A percentile compares a stretch with the other conserved stretches of the same genome.
These are phyloP conservation scores for Penicillium dipodomyicola DNA, from an alignment of 495 filamentous ascomycete genomes.

Conservation along the genomic window DNA sequence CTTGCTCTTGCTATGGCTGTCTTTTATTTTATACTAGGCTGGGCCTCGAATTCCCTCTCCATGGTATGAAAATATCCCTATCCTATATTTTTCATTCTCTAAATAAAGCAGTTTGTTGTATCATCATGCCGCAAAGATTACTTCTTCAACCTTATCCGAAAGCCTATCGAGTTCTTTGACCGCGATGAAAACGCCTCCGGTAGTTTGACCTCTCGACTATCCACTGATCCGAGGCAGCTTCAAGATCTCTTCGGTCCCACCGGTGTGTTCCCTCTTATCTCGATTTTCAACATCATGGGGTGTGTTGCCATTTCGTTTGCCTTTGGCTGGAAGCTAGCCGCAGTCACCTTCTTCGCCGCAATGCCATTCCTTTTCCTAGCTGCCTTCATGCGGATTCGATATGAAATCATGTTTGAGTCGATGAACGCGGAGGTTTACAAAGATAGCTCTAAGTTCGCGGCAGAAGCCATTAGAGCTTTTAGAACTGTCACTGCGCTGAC, in stretches of 20 bases:
- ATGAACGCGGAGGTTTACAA: constrained; percentile 57
- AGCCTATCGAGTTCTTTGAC: constrained; percentile 59
- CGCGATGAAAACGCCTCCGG: constrained; percentile 48
- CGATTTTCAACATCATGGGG: constrained; percentile 52
- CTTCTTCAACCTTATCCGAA: constrained; percentile 55
- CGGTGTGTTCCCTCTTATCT: constrained; percentile 32
- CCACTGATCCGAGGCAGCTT: constrained; percentile 59
- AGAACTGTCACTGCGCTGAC: constrained; percentile 56
- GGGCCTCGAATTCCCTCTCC: constrained; percentile 48
- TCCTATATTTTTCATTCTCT: background rate
- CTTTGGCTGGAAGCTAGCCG: constrained; percentile 61
- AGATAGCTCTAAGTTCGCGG: constrained; percentile 52
- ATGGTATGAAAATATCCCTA: constrained; percentile 7
- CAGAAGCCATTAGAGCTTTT: constrained; percentile 57
- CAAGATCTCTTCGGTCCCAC: constrained; percentile 56
- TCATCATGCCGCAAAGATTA: constrained; percentile 56
- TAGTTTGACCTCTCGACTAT: constrained; percentile 49
- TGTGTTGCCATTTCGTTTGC: constrained; percentile 55
- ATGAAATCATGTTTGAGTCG: constrained; percentile 51
- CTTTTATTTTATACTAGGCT: constrained; percentile 55
- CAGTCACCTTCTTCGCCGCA: constrained; percentile 54
- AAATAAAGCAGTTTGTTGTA: constrained; percentile 12
- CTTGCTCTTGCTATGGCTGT: constrained; percentile 50
- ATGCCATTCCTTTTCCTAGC: constrained; percentile 54
- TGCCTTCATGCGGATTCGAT: constrained; percentile 53